Evolutionary conservation across 2,329 filamentous ascomycete species (phyloP).

Genomic region (Hypoxylon sp.): DNA sequence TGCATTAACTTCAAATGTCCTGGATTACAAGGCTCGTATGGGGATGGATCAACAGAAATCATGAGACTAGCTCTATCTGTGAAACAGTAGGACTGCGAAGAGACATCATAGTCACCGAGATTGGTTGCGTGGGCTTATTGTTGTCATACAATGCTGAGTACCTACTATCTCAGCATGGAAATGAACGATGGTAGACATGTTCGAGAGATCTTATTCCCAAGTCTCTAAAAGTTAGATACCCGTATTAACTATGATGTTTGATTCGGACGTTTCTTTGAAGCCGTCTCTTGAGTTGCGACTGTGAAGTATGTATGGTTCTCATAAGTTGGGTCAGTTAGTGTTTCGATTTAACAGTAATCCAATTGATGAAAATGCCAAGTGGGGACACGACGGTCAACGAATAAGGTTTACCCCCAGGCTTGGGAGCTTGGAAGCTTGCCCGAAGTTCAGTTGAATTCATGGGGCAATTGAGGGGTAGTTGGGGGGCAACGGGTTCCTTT

Average conservation of each 20-base stretch:
- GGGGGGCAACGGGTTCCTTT: slow-evolving; percentile 26
- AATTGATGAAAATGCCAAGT: slow-evolving; percentile 7
- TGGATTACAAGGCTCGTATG: slow-evolving; percentile 23
- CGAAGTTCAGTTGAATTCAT: not conserved
- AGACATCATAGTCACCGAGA: slow-evolving; percentile 1
- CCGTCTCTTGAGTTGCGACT: slow-evolving; percentile 3
- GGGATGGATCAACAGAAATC: slow-evolving; percentile 28
- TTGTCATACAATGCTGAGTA: slow-evolving; percentile 16
- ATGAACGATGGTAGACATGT: not conserved
- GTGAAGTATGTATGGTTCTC: slow-evolving; percentile 3
- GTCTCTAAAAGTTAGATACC: not conserved
- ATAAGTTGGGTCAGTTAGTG: slow-evolving; percentile 4
- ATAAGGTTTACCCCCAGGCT: slow-evolving; percentile 8
- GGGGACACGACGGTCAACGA: not conserved
- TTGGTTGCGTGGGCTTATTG: not conserved
- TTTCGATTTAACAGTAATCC: slow-evolving; percentile 13
- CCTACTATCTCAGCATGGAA: not conserved
- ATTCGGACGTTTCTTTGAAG: slow-evolving; percentile 32
- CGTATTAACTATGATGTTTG: not conserved
- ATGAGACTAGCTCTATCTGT: slow-evolving; percentile 9
- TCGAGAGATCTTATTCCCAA: slow-evolving; percentile 3
- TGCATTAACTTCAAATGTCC: slow-evolving; percentile 27
- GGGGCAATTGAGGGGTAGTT: slow-evolving; percentile 2
- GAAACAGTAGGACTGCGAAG: slow-evolving; percentile 6
- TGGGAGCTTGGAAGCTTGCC: not conserved